These are phyloP conservation scores for Mycena vitilis DNA, from an alignment of 768 basidiomycete species.

Conservation along the genomic window DNA sequence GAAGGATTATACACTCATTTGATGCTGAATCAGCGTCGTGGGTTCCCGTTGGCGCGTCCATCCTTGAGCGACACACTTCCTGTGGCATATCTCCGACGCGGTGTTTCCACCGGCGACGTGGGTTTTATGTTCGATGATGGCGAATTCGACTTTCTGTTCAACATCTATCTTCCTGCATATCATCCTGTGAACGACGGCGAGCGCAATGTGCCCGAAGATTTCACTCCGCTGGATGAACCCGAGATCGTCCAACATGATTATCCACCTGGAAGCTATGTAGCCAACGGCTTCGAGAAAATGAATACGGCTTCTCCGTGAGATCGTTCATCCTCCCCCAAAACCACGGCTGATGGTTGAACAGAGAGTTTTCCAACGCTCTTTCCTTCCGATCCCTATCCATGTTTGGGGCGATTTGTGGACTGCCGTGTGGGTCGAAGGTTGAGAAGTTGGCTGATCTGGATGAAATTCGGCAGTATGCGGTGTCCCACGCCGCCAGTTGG, in stretches of 20 bases:
- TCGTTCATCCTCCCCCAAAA: no score
- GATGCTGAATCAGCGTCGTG: no score
- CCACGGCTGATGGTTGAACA: no score
- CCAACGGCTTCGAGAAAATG: background rate
- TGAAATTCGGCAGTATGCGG: background rate
- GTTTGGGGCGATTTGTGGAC: background rate
- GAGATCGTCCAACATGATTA: no score
- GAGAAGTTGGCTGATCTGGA: background rate
- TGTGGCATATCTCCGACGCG: background rate
- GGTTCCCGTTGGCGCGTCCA: no score
- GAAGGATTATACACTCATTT: no score
- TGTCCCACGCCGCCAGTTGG: background rate
- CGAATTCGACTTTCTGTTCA: constrained; percentile 52
- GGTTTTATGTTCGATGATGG: constrained; percentile 34
- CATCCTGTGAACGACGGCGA: constrained; percentile 45
- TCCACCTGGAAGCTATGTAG: background rate
- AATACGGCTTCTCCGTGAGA: background rate
- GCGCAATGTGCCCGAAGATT: background rate
- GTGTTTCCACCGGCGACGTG: background rate
- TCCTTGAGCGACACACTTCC: background rate
- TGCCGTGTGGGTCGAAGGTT: background rate
- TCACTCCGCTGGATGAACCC: background rate
- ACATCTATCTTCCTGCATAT: constrained; percentile 45
- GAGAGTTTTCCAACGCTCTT: background rate
- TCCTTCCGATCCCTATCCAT: background rate